Evolutionary conservation across 129 eudicot species (phyloP).

Genomic region (Artemisia argyi): DNA sequence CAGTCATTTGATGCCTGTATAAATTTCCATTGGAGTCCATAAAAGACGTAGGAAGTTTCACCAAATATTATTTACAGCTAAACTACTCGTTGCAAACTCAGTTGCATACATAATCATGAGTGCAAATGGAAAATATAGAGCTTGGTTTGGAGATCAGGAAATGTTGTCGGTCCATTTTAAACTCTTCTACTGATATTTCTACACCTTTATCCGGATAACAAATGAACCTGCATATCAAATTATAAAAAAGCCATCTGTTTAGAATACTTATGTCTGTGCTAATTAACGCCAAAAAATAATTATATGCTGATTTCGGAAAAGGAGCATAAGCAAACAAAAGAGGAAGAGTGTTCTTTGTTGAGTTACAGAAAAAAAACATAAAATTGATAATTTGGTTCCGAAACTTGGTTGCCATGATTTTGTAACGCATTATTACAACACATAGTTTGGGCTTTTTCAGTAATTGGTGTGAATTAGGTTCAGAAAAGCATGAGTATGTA

Average conservation of each 20-base stretch:
- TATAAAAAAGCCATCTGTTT: neutral
- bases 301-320: neutral
- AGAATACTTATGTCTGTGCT: neutral
- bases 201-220: constrained; percentile 64
- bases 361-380: neutral
- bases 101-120: constrained; percentile 20
- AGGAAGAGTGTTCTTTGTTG: neutral
- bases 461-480: no score
- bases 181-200: constrained; percentile 17
- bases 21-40: constrained; percentile 1
- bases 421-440: no score
- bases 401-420: no score
- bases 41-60: constrained; percentile 8
- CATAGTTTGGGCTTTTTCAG: no score
- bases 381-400: no score
- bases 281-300: neutral
- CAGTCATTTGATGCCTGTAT: neutral
- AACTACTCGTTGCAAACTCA: constrained; percentile 6
- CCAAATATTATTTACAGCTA: constrained; percentile 9
- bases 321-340: neutral
- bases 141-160: constrained; percentile 34
- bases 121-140: constrained; percentile 4
- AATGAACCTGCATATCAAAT: constrained; percentile 48
- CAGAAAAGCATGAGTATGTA: neutral
- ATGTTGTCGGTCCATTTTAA: constrained; percentile 8